These are phyloP conservation scores for Flaveria sonorensis DNA, from an alignment of 129 eudicot genomes.

Conservation along the genomic window DNA sequence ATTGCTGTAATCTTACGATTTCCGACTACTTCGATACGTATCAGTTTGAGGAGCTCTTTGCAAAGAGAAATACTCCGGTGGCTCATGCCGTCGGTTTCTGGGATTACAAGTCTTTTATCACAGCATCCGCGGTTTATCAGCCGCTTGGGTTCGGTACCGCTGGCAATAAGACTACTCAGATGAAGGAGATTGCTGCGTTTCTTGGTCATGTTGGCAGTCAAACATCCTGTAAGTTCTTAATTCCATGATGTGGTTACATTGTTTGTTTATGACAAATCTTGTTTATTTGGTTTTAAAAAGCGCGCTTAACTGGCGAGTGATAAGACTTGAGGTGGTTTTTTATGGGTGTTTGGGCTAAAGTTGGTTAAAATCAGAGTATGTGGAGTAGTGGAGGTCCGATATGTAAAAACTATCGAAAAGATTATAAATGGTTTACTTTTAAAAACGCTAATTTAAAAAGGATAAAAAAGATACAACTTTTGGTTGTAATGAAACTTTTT, in stretches of 20 bases:
- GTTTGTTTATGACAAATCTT: neutral
- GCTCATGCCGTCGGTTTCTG: slow-evolving; percentile 91
- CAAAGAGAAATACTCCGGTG: slow-evolving; percentile 74
- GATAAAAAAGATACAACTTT: too few species aligned
- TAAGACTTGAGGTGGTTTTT: too few species aligned
- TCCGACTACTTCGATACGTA: slow-evolving; percentile 75
- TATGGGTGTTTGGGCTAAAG: too few species aligned
- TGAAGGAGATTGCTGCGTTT: slow-evolving; percentile 88
- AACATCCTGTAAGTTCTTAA: slow-evolving; percentile 71
- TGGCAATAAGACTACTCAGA: slow-evolving; percentile 74
- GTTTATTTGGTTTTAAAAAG: neutral
- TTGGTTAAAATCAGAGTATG: too few species aligned
- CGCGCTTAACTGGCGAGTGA: too few species aligned
- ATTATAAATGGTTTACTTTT: too few species aligned
- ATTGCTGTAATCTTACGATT: slow-evolving; percentile 87
- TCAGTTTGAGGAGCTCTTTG: slow-evolving; percentile 82
- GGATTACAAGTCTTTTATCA: slow-evolving; percentile 79
- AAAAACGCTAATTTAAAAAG: too few species aligned
- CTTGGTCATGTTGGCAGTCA: slow-evolving; percentile 89
- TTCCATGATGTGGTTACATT: neutral
- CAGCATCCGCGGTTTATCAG: slow-evolving; percentile 72
- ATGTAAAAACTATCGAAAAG: too few species aligned
- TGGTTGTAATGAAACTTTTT: too few species aligned
- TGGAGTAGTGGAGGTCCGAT: too few species aligned
- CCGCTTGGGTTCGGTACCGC: slow-evolving; percentile 94